phyloP scores from a whole-genome alignment of 1,284 basidiomycete species.

The Rhodotorula glutinis region DNA sequence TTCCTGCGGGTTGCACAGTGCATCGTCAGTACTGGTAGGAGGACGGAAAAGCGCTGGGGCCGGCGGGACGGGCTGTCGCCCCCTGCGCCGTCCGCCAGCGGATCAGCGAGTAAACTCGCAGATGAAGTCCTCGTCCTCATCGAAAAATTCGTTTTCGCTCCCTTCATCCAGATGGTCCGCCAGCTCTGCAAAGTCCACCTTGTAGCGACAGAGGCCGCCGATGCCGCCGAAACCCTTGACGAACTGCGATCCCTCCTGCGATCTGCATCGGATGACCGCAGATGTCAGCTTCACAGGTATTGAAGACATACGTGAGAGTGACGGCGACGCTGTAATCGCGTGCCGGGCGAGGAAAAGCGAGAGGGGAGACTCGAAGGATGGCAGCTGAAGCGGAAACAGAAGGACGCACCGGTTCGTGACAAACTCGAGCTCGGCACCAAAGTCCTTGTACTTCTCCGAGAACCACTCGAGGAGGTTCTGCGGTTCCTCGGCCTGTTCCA shows the following conservation, averaged over 20 bases:
- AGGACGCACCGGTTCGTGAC: conserved; percentile 51
- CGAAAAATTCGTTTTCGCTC: conserved; percentile 28
- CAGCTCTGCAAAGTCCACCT: conserved; percentile 80
- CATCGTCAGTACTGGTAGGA: no score
- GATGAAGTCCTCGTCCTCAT: conserved; percentile 18
- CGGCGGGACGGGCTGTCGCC: no score
- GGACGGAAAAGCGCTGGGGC: no score
- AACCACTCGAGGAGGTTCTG: conserved; percentile 93
- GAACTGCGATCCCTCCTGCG: conserved; percentile 98
- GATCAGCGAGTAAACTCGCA: no score
- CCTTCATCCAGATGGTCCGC: conserved; percentile 43
- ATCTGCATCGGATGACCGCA: conserved; percentile 46
- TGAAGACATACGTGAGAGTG: no score
- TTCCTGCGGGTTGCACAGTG: not conserved
- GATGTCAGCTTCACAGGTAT: not conserved
- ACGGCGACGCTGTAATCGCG: no score
- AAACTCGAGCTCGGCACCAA: conserved; percentile 84
- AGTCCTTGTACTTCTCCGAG: conserved; percentile 96
- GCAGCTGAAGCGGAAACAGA: conserved; percentile 29
- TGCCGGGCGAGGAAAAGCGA: no score
- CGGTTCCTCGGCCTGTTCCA: conserved; percentile 82
- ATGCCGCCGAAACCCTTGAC: conserved; percentile 99
- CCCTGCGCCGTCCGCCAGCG: no score
- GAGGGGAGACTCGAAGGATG: no score
- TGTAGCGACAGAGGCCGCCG: conserved; percentile 90